phyloP scores from a whole-genome alignment of 768 basidiomycete genomes.

The Amanita subjunquillea region DNA sequence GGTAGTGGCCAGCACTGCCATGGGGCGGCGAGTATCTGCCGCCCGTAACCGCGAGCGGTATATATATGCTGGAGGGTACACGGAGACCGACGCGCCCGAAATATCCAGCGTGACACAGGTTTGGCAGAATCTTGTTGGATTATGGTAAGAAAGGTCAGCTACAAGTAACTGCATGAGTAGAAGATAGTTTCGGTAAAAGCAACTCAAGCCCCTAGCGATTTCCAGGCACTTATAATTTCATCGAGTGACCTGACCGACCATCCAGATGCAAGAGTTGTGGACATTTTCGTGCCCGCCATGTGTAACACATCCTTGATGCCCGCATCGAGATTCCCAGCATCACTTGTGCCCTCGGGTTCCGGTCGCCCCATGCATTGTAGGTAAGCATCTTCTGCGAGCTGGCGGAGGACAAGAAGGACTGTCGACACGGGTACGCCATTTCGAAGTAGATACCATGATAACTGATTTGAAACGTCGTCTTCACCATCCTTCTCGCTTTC shows the following conservation, averaged over 20 bases:
- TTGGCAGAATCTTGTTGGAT: too few relatives aligned
- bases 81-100: too few relatives aligned
- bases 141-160: not conserved
- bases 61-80: too few relatives aligned
- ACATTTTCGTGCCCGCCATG: slow-evolving; percentile 75
- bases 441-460: slow-evolving; percentile 65
- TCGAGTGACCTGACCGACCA: slow-evolving; percentile 66
- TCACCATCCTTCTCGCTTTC: slow-evolving; percentile 10
- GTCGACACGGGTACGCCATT: slow-evolving; percentile 65
- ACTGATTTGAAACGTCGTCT: slow-evolving; percentile 19
- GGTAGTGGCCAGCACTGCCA: too few relatives aligned
- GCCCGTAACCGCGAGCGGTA: too few relatives aligned
- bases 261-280: slow-evolving; percentile 55
- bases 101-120: too few relatives aligned
- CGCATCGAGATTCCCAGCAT: slow-evolving; percentile 25
- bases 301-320: slow-evolving; percentile 81
- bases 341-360: slow-evolving; percentile 41
- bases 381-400: slow-evolving; percentile 55
- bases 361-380: slow-evolving; percentile 38
- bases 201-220: slow-evolving; percentile 1
- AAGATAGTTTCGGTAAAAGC: not conserved
- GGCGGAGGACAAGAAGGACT: slow-evolving; percentile 48
- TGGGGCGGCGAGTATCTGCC: too few relatives aligned
- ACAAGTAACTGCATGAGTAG: not conserved
- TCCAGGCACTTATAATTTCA: slow-evolving; percentile 57